A percentile compares a stretch with the other conserved stretches of the same genome.
Evolutionary conservation across 2,329 filamentous ascomycete genomes (phyloP).

Genomic region (Pleurostoma richardsiae): DNA sequence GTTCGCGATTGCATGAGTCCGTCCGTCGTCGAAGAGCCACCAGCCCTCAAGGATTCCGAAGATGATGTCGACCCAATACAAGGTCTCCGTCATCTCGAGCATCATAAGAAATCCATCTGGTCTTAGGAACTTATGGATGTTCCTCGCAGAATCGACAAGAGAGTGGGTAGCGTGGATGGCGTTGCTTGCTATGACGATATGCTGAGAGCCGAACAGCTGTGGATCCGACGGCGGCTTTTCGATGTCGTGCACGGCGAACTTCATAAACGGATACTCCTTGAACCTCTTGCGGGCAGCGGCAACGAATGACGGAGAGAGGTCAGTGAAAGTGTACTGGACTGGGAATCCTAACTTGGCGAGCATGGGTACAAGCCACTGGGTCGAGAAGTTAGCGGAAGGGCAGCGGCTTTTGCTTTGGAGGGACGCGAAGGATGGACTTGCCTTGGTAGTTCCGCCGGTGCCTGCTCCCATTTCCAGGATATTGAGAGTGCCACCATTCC

Average conservation of each 20-base stretch:
- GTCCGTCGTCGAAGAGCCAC: conserved; percentile 29
- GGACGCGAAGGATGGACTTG: no score
- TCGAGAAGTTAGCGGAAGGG: not conserved
- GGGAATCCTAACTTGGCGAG: conserved; percentile 18
- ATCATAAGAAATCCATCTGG: conserved; percentile 26
- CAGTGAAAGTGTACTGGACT: conserved; percentile 33
- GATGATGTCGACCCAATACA: conserved; percentile 24
- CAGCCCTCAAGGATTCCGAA: conserved; percentile 31
- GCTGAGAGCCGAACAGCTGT: conserved; percentile 14
- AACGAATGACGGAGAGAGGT: conserved; percentile 26
- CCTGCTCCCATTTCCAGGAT: conserved; percentile 26
- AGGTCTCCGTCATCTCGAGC: conserved; percentile 23
- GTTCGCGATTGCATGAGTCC: conserved; percentile 12
- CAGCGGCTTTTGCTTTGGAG: no score
- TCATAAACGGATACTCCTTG: conserved; percentile 17
- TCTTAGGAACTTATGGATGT: conserved; percentile 18
- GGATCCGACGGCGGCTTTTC: conserved; percentile 16
- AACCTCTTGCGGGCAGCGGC: conserved; percentile 17
- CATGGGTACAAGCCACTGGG: conserved; percentile 10
- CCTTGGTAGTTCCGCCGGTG: conserved; percentile 26
- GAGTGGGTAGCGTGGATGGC: conserved; percentile 25
- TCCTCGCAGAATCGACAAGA: conserved; percentile 11
- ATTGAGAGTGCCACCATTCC: conserved; percentile 10
- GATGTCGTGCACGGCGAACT: conserved; percentile 21
- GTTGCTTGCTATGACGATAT: conserved; percentile 26